Evolutionary conservation across 306 rosid species (phyloP).

Genomic region (Begonia peltatifolia): DNA sequence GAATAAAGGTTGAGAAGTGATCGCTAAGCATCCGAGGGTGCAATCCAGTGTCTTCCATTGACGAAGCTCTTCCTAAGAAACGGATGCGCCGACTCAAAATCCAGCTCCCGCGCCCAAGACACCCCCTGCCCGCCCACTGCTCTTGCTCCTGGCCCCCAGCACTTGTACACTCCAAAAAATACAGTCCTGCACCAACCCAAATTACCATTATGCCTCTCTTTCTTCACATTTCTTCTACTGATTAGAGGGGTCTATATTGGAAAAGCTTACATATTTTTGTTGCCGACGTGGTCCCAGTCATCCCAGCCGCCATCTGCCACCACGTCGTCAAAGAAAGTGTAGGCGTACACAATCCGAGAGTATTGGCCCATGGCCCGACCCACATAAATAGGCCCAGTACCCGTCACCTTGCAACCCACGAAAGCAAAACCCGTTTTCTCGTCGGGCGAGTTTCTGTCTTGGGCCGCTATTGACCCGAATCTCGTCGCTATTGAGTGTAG

Average conservation of each 20-base stretch:
- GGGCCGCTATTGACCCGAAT: slow-evolving; percentile 86
- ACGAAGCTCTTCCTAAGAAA: slow-evolving; percentile 72
- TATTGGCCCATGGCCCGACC: slow-evolving; percentile 79
- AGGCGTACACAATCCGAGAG: slow-evolving; percentile 57
- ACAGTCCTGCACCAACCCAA: slow-evolving; percentile 34
- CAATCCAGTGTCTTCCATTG: slow-evolving; percentile 88
- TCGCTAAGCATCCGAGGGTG: slow-evolving; percentile 51
- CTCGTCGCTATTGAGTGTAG: slow-evolving; percentile 62
- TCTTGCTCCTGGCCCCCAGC: slow-evolving; percentile 76
- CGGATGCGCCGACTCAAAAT: slow-evolving; percentile 55
- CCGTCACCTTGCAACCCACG: slow-evolving; percentile 53
- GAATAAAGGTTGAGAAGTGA: neutral
- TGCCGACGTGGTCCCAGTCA: slow-evolving; percentile 47
- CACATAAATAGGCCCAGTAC: slow-evolving; percentile 60
- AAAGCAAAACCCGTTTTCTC: slow-evolving; percentile 83
- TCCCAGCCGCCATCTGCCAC: slow-evolving; percentile 81
- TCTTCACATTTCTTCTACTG: neutral
- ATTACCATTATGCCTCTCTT: too few species aligned
- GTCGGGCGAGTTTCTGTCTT: slow-evolving; percentile 25
- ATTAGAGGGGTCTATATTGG: too few species aligned
- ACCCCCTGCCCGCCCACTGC: slow-evolving; percentile 25
- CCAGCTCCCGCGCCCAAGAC: slow-evolving; percentile 53
- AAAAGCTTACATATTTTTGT: slow-evolving; percentile 32
- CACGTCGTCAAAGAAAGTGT: slow-evolving; percentile 53
- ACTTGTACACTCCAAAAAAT: slow-evolving; percentile 62